These are phyloP conservation scores for Myxozyma monticola DNA, from an alignment of 805 yeast genomes.

Conservation along the genomic window DNA sequence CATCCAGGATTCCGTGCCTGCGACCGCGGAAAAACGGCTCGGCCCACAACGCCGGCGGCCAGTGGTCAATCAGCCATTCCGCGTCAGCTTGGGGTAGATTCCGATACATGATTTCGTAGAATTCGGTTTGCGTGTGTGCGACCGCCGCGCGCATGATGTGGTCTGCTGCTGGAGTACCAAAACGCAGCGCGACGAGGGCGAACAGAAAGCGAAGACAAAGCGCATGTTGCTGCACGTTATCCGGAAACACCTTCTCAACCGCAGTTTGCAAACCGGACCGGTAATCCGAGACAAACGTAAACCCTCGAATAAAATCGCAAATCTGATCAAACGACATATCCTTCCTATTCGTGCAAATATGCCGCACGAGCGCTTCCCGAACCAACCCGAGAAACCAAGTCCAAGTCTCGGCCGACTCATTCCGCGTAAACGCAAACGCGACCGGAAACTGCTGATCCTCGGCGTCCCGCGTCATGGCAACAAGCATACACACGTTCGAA, in stretches of 20 bases:
- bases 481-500: slow-evolving; percentile 10
- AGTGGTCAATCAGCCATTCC: slow-evolving; percentile 5
- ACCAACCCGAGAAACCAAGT: slow-evolving; percentile 15
- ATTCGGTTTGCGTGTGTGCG: slow-evolving; percentile 9
- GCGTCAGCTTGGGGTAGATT: neutral
- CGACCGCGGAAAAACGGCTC: slow-evolving; percentile 14
- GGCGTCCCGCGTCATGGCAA: slow-evolving; percentile 20
- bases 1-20: slow-evolving; percentile 16
- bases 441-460: slow-evolving; percentile 19
- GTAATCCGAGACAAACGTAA: slow-evolving; percentile 20
- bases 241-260: slow-evolving; percentile 12
- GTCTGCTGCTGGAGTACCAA: slow-evolving; percentile 15
- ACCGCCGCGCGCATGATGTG: slow-evolving; percentile 14
- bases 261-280: slow-evolving; percentile 11
- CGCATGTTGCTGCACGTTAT: slow-evolving; percentile 10
- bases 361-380: slow-evolving; percentile 12
- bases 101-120: neutral
- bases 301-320: slow-evolving; percentile 4
- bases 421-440: slow-evolving; percentile 14
- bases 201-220: slow-evolving; percentile 16
- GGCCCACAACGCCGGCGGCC: slow-evolving; percentile 22
- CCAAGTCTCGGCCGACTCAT: slow-evolving; percentile 9
- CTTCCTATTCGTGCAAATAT: slow-evolving; percentile 3
- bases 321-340: slow-evolving; percentile 6
- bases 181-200: slow-evolving; percentile 10